These are phyloP conservation scores for Candida berthetii DNA, from an alignment of 805 yeast species.

Conservation along the genomic window DNA sequence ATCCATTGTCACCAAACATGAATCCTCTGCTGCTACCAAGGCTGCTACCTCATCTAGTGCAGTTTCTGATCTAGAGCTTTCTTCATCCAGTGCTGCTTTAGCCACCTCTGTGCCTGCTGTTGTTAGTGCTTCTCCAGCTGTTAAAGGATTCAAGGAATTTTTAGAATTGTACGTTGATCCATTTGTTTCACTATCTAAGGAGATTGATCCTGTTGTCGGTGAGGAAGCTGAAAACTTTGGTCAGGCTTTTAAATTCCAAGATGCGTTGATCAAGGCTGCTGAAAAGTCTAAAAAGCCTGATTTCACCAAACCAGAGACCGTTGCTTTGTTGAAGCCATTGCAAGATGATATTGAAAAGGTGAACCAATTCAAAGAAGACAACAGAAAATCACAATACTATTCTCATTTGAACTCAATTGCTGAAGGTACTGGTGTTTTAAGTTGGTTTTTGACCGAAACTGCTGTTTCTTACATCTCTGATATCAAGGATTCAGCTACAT, in stretches of 20 bases:
- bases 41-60: not conserved
- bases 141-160: constrained; percentile 48
- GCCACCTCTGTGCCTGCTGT: constrained; percentile 1
- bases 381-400: constrained; percentile 58
- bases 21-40: not conserved
- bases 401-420: constrained; percentile 78
- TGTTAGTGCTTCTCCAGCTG: constrained; percentile 25
- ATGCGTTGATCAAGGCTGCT: constrained; percentile 53
- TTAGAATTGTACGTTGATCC: constrained; percentile 50
- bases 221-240: constrained; percentile 45
- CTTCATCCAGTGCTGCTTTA: not conserved
- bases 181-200: constrained; percentile 45
- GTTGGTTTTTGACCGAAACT: constrained; percentile 79
- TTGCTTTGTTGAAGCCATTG: constrained; percentile 60
- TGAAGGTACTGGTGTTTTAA: constrained; percentile 86
- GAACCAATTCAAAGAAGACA: constrained; percentile 62
- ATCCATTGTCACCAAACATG: constrained; percentile 16
- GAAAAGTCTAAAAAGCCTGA: constrained; percentile 62
- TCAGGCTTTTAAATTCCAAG: constrained; percentile 52
- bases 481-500: constrained; percentile 85
- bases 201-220: constrained; percentile 50
- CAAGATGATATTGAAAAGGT: constrained; percentile 53
- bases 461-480: constrained; percentile 77
- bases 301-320: constrained; percentile 43
- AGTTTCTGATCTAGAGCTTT: constrained; percentile 5